Evolutionary conservation across 2,329 filamentous ascomycete genomes (phyloP).

Genomic region (Monosporascus sp.): DNA sequence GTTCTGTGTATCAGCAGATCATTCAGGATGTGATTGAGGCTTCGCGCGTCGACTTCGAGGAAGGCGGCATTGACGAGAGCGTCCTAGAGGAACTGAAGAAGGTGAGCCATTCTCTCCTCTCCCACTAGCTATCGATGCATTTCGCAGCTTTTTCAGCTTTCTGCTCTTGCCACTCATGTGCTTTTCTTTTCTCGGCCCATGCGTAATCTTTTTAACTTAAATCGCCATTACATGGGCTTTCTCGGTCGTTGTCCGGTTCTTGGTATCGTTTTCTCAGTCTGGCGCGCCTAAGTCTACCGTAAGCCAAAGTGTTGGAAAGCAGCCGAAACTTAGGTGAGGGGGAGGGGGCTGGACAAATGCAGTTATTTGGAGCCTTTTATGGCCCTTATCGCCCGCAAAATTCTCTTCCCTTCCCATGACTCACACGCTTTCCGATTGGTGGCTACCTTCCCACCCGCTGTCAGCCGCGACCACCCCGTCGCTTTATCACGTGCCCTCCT

Average conservation of each 20-base stretch:
- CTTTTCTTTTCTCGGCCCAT: background rate
- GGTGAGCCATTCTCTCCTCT: slow-evolving; percentile 52
- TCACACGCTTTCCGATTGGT: slow-evolving; percentile 16
- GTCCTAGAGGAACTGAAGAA: slow-evolving; percentile 82
- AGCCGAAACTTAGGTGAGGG: slow-evolving; percentile 33
- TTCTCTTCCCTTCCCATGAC: slow-evolving; percentile 6
- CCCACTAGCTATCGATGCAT: background rate
- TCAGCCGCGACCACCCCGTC: background rate
- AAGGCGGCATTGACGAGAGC: slow-evolving; percentile 83
- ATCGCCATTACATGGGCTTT: no score
- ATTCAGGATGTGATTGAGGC: slow-evolving; percentile 85
- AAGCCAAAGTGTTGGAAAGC: slow-evolving; percentile 32
- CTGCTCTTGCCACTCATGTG: background rate
- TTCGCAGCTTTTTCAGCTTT: background rate
- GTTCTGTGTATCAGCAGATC: slow-evolving; percentile 73
- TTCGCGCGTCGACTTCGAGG: slow-evolving; percentile 93
- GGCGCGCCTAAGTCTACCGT: slow-evolving; percentile 11
- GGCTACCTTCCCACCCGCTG: background rate
- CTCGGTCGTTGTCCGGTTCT: background rate
- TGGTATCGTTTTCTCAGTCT: slow-evolving; percentile 6
- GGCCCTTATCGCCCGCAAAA: slow-evolving; percentile 25
- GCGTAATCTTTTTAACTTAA: no score
- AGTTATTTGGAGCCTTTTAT: slow-evolving; percentile 55
- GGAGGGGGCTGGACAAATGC: slow-evolving; percentile 29
- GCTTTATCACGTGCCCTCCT: slow-evolving; percentile 17